Evolutionary conservation across 768 basidiomycete genomes (phyloP).

Genomic region (Amyloporia xantha): DNA sequence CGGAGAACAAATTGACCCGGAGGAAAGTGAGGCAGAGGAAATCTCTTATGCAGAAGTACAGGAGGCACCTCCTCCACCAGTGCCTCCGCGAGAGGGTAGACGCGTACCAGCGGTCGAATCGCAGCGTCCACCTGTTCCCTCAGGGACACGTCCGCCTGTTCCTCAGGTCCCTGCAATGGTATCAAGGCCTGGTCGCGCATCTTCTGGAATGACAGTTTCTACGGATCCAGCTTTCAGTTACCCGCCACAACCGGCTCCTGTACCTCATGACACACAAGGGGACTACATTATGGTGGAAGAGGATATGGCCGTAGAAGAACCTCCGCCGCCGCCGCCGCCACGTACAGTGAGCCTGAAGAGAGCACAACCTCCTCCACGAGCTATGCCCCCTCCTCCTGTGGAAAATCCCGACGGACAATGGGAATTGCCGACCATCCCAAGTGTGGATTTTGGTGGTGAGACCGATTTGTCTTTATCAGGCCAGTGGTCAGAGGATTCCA

Average conservation of each 20-base stretch:
- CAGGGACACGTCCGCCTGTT: slow-evolving; percentile 15
- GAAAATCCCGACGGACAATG: slow-evolving; percentile 41
- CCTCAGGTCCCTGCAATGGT: slow-evolving; percentile 15
- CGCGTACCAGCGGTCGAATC: slow-evolving; percentile 14
- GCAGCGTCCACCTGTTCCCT: slow-evolving; percentile 13
- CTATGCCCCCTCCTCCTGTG: slow-evolving; percentile 27
- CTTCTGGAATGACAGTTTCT: neutral
- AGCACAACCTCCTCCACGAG: slow-evolving; percentile 28
- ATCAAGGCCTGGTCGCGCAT: slow-evolving; percentile 7
- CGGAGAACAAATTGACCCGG: slow-evolving; percentile 56
- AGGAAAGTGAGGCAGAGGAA: slow-evolving; percentile 71
- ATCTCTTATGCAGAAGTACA: slow-evolving; percentile 44
- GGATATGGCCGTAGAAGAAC: slow-evolving; percentile 24
- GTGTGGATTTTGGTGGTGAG: slow-evolving; percentile 48
- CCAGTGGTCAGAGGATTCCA: slow-evolving; percentile 54
- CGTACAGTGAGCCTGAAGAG: slow-evolving; percentile 17
- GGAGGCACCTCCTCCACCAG: slow-evolving; percentile 46
- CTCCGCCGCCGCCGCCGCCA: slow-evolving; percentile 43
- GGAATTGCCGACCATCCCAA: slow-evolving; percentile 58
- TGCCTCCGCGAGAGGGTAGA: slow-evolving; percentile 41
- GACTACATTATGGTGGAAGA: slow-evolving; percentile 30
- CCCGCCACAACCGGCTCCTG: slow-evolving; percentile 21
- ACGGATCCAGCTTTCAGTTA: slow-evolving; percentile 4
- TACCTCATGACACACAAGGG: slow-evolving; percentile 17
- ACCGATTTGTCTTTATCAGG: slow-evolving; percentile 44